A percentile compares a stretch with the other conserved stretches of the same genome.
Conservation (phyloP, 2,329 filamentous ascomycete genomes). For the Ceratocystis colombiana region DNA sequence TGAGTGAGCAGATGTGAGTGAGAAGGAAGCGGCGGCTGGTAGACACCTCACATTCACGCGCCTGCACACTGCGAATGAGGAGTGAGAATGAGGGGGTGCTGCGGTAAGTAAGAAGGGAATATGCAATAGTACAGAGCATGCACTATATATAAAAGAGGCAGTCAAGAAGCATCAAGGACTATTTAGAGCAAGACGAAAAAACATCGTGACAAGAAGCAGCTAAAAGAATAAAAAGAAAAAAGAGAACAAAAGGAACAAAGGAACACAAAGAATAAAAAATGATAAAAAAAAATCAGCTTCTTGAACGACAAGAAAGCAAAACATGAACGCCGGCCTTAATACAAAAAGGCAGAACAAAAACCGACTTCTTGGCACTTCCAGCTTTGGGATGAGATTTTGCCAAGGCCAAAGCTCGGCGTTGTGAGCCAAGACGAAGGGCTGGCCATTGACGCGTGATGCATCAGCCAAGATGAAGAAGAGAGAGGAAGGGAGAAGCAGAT, state of each 20-base stretch:
- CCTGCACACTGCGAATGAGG: neutral
- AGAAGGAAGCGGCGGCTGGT: neutral
- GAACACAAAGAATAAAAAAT: slow-evolving; percentile 13
- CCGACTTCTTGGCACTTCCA: slow-evolving; percentile 22
- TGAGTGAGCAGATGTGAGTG: neutral
- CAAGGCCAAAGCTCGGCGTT: slow-evolving; percentile 25
- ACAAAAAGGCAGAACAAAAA: slow-evolving; percentile 6
- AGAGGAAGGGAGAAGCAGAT: slow-evolving; percentile 2
- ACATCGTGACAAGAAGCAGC: slow-evolving; percentile 16
- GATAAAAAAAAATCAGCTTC: neutral
- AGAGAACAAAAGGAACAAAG: neutral
- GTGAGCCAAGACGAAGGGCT: slow-evolving; percentile 24
- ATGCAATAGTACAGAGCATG: neutral
- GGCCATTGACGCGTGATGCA: slow-evolving; percentile 22
- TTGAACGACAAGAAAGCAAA: neutral
- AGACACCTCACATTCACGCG: neutral
- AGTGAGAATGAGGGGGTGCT: slow-evolving; percentile 9
- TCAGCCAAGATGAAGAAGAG: slow-evolving; percentile 17
- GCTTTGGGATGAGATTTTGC: slow-evolving; percentile 23
- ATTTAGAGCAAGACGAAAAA: neutral
- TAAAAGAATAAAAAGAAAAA: neutral
- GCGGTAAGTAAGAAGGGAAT: neutral
- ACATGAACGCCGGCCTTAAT: slow-evolving; percentile 10
- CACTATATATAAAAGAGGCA: neutral
- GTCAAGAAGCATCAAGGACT: slow-evolving; percentile 1